Evolutionary conservation across 805 yeast species (phyloP), one percentile per base, ranked within the genome.

Genomic region (Tetrapisispora iriomotensis): DNA sequence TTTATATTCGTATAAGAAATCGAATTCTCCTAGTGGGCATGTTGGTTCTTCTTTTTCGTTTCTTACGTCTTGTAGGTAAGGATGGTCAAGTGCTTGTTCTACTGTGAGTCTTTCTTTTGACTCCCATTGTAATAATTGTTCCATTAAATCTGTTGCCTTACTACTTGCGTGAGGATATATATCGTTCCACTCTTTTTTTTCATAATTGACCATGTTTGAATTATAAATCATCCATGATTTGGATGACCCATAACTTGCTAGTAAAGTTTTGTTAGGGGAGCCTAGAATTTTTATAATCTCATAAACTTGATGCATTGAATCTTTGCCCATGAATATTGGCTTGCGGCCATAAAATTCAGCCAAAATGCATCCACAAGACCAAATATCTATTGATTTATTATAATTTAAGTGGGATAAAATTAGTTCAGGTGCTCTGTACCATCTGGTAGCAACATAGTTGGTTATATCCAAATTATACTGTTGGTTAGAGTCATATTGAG

Each of bases 401-500:
- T 85, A 85, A 14, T 49, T 52, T 37, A 67, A 70, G 41, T 72
- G 68, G 9, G 82, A 71, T 25, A 87, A 60, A 32, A 88, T 74
- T 35, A 88, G 67, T 53, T 88, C 97, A 0, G 97, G 97, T 0
- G 96, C 96, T 33, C 97, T 68, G 53, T 88, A 88, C 95, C 96
- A 88, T 42, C 96, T 65, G 0, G 96, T 88, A 0, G 96, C 96
- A 19, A 88, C 96, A 54, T 88, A 88, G 49, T 77, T 79, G 9
- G 94, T 83, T 21, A 83, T 82, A 13, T 72, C 67, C 23, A 33
- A 12, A 24, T 24, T 33, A 12, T 33, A 33, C 4, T 22, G 14
- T 10, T 33, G 36, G 24, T 18, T 15, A 14, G 14, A 13, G 2
- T 22, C 21, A 9, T 33, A 17, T 4, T 9, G 8, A 6, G 22